Conservation (phyloP, 331 rosid genomes). For the Ulmus americana region DNA sequence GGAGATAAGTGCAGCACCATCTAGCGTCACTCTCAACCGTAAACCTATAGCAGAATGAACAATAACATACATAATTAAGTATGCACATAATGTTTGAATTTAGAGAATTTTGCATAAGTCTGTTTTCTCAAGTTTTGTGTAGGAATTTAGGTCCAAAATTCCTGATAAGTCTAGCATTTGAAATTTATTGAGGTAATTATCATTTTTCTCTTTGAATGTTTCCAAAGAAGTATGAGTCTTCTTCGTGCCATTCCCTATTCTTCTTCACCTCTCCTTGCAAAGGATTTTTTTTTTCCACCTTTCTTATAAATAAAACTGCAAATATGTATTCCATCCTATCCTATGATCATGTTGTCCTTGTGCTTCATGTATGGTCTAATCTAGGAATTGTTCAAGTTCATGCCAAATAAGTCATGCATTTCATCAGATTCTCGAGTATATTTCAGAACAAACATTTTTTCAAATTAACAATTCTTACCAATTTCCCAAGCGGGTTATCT, state of each 20-base stretch:
- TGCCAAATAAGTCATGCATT: no score
- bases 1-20: constrained; percentile 80
- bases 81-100: background rate
- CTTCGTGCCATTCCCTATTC: background rate
- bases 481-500: constrained; percentile 71
- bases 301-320: background rate
- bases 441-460: no score
- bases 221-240: no score
- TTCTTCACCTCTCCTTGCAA: background rate
- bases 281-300: background rate
- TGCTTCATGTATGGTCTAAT: no score
- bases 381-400: no score
- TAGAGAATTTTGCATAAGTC: background rate
- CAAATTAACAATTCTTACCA: constrained; percentile 38
- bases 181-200: background rate
- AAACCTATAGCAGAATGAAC: constrained; percentile 38
- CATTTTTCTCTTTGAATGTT: background rate
- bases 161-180: background rate
- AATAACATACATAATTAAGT: background rate
- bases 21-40: constrained; percentile 54
- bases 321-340: background rate
- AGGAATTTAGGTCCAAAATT: background rate
- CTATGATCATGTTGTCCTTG: background rate
- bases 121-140: background rate
- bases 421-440: no score